Conservation (phyloP, 2,329 filamentous ascomycete species). For the Cladophialophora yegresii region DNA sequence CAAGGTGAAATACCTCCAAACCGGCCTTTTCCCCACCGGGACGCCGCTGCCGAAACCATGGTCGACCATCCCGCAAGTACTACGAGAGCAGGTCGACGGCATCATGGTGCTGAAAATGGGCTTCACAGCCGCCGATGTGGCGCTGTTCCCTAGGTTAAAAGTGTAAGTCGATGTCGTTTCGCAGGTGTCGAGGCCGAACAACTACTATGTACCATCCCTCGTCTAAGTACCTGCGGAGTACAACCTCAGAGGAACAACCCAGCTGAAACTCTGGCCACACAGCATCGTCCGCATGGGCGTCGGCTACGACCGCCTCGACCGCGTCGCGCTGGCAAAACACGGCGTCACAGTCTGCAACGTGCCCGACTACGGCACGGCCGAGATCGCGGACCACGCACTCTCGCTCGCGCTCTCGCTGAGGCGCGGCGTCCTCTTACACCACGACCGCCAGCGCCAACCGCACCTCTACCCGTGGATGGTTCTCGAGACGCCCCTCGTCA, state of each 20-base stretch:
- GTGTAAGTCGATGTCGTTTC: slow-evolving; percentile 22
- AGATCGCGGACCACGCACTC: slow-evolving; percentile 36
- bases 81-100: slow-evolving; percentile 33
- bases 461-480: slow-evolving; percentile 28
- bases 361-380: slow-evolving; percentile 38
- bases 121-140: slow-evolving; percentile 29
- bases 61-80: slow-evolving; percentile 27
- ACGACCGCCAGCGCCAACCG: slow-evolving; percentile 30
- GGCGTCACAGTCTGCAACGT: slow-evolving; percentile 36
- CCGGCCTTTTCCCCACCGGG: slow-evolving; percentile 29
- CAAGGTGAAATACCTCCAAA: slow-evolving; percentile 29
- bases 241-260: not conserved
- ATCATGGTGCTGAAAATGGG: slow-evolving; percentile 35
- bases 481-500: slow-evolving; percentile 32
- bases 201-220: not conserved
- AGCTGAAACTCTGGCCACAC: not conserved
- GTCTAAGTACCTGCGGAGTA: not conserved
- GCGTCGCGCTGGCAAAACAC: slow-evolving; percentile 31
- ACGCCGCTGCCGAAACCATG: slow-evolving; percentile 24
- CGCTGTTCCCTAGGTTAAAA: slow-evolving; percentile 32
- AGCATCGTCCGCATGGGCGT: slow-evolving; percentile 36
- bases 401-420: slow-evolving; percentile 32
- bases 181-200: not conserved
- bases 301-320: slow-evolving; percentile 34
- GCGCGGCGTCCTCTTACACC: slow-evolving; percentile 32